Evolutionary conservation across 257 asterid species (phyloP), one percentile per base, ranked within the genome.

Genomic region (Petunia secreta): DNA sequence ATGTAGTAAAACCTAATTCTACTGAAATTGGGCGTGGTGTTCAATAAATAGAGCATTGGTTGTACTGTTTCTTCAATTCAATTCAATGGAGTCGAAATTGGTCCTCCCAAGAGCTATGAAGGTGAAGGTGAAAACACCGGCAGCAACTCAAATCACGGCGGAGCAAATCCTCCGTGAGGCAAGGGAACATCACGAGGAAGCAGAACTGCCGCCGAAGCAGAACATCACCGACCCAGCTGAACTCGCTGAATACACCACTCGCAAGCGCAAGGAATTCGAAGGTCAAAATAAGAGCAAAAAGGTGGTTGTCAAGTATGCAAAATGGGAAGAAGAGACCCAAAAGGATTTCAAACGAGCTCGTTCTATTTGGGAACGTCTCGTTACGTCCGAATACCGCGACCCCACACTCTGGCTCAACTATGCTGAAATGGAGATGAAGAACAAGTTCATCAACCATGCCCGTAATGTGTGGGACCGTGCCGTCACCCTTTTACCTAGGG

Each of bases 361-460:
- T 52, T 92, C 97, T 0, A 95, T 94, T 2, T 94, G 98, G 98
- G 98, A 94, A 81, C 97, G 97, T 1, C 97, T 97, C 16, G 88
- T 94, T 37, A 93, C 89, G 83, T 94, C 90, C 60, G 95, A 92
- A 75, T 91, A 92, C 46, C 78, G 96, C 37, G 98, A 92, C 81
- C 97, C 91, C 69, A 90, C 95, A 0, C 40, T 91, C 86, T 94
- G 98, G 98, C 57, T 94, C 84, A 92, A 92, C 84, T 94, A 94
- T 78, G 97, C 97, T 1, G 97, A 90, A 44, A 83, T 92, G 46
- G 98, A 92, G 86, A 92, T 94, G 97, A 94, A 91, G 89, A 92
- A 89, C 54, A 92, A 92, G 87, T 90, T 86, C 36, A 36, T 91
- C 40, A 91, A 91, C 60, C 94, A 90, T 54, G 98, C 98, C 0